A percentile compares a stretch with the other conserved stretches of the same genome.
phyloP scores from a whole-genome alignment of 805 yeast genomes.

The Saccharomycopsis sp. region DNA sequence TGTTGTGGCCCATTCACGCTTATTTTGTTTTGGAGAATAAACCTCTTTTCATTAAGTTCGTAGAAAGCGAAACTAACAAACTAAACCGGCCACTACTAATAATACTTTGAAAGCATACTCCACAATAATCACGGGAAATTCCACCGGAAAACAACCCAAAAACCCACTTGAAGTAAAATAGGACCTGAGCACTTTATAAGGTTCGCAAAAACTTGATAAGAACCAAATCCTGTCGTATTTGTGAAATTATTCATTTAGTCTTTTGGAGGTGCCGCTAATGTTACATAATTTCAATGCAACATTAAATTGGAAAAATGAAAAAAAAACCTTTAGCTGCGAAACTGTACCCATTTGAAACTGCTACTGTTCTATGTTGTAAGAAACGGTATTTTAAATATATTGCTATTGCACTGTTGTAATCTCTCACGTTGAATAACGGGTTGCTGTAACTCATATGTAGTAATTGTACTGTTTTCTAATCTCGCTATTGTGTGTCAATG shows the following conservation, averaged over 20 bases:
- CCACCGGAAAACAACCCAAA: no score
- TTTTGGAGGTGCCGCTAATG: not conserved
- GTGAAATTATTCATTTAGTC: not conserved
- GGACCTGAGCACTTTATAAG: no score
- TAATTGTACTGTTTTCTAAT: conserved; percentile 16
- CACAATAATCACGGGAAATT: no score
- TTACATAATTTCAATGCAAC: not conserved
- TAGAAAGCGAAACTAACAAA: no score
- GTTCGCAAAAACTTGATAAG: not conserved
- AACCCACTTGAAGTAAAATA: no score
- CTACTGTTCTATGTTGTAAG: not conserved
- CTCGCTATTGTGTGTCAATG: not conserved
- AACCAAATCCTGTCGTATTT: not conserved
- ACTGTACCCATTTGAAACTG: not conserved
- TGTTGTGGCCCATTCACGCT: no score
- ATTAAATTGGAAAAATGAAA: no score
- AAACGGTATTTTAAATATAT: not conserved
- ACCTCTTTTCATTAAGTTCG: no score
- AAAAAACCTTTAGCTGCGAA: not conserved
- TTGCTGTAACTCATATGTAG: conserved; percentile 13
- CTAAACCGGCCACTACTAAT: no score
- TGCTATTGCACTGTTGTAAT: not conserved
- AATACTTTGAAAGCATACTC: no score
- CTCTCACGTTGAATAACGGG: no score
- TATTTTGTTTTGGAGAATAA: no score